phyloP scores from a whole-genome alignment of 805 yeast genomes.

The Kodamaea laetipori region DNA sequence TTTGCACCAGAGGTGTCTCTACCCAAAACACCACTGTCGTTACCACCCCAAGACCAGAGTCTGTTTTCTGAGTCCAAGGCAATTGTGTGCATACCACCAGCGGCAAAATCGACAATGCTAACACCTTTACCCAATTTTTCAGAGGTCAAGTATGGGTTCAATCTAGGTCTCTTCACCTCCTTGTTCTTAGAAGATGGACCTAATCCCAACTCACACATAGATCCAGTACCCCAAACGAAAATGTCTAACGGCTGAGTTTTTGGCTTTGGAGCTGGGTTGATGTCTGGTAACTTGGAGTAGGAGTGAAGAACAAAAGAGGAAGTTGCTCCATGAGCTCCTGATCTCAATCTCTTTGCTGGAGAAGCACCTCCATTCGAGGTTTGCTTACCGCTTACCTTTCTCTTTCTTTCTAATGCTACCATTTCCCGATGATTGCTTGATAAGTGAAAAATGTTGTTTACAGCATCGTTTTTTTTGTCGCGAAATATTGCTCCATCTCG shows the following conservation, averaged over 20 bases:
- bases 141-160: conserved; percentile 71
- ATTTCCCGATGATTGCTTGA: conserved; percentile 22
- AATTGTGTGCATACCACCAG: conserved; percentile 93
- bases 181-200: conserved; percentile 92
- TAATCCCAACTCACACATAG: conserved; percentile 97
- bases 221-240: conserved; percentile 94
- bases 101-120: conserved; percentile 83
- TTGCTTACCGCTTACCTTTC: conserved; percentile 24
- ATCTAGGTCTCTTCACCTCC: conserved; percentile 93
- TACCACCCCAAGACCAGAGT: conserved; percentile 99
- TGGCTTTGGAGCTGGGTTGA: conserved; percentile 42
- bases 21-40: conserved; percentile 90
- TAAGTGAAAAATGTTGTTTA: conserved; percentile 5
- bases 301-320: conserved; percentile 51
- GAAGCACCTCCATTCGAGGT: conserved; percentile 17
- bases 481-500: background rate
- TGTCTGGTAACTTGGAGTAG: conserved; percentile 47
- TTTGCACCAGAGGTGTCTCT: conserved; percentile 69
- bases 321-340: conserved; percentile 23
- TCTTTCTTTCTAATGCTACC: conserved; percentile 47
- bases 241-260: conserved; percentile 62
- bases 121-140: conserved; percentile 47
- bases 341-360: conserved; percentile 20
- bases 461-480: conserved; percentile 2
- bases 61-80: conserved; percentile 76